Percentiles rank a stretch among this genome's conserved stretches.
Conservation (phyloP, 2,329 filamentous ascomycete genomes). For the Aspergillus arachidicola region DNA sequence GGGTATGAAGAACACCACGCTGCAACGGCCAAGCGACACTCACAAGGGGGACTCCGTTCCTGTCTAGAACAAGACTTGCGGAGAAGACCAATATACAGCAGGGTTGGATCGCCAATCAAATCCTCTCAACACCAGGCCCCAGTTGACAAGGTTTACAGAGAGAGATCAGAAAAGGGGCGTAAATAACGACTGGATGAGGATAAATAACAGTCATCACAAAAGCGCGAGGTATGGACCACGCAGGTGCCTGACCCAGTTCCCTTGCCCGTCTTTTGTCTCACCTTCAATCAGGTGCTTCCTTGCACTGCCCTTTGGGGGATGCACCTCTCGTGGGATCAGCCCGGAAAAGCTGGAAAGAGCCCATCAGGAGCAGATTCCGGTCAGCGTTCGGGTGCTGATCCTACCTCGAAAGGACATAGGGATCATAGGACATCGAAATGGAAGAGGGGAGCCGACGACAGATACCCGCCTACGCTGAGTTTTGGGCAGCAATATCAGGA, state of each 20-base stretch:
- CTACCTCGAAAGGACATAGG: conserved; percentile 20
- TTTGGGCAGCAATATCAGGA: conserved; percentile 29
- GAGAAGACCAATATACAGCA: conserved; percentile 12
- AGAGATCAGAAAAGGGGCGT: conserved; percentile 18
- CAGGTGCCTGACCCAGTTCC: conserved; percentile 18
- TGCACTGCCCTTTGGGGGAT: conserved; percentile 4
- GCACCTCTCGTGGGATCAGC: conserved; percentile 18
- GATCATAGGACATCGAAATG: conserved; percentile 9
- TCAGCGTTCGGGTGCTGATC: conserved; percentile 22
- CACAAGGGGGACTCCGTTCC: conserved; percentile 15
- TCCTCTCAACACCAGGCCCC: conserved; percentile 13
- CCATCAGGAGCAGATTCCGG: conserved; percentile 18
- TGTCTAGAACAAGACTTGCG: conserved; percentile 17
- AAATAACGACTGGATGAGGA: conserved; percentile 15
- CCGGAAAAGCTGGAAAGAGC: conserved; percentile 16
- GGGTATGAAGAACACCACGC: conserved; percentile 15
- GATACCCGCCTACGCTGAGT: conserved; percentile 20
- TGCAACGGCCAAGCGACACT: conserved; percentile 15
- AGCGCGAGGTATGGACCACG: conserved; percentile 14
- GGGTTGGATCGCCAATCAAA: conserved; percentile 14
- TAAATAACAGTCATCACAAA: conserved; percentile 16
- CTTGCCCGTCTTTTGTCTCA: conserved; percentile 13
- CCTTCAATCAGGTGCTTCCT: conserved; percentile 5
- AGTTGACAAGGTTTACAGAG: conserved; percentile 16
- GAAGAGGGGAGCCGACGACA: conserved; percentile 3